Percentiles rank a stretch among this genome's conserved stretches.
These are phyloP conservation scores for Leptographium lundbergii DNA, from an alignment of 2,329 filamentous ascomycete genomes.

Conservation along the genomic window DNA sequence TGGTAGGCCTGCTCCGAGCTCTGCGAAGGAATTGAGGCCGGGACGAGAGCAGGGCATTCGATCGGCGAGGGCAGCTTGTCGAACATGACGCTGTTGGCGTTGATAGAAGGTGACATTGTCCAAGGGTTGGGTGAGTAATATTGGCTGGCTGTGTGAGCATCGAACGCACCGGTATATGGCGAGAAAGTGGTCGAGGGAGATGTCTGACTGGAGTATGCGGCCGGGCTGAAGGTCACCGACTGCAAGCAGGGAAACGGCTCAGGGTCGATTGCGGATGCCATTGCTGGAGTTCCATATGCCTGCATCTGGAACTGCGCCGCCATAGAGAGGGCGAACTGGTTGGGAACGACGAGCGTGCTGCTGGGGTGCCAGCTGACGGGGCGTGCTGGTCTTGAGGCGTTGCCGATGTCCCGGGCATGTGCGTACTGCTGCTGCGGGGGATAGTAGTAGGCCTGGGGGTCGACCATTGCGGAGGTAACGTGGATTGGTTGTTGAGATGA, in stretches of 20 bases:
- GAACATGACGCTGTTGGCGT: slow-evolving; percentile 8
- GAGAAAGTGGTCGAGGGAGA: slow-evolving; percentile 44
- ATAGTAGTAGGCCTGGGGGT: background rate
- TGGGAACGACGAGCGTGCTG: slow-evolving; percentile 33
- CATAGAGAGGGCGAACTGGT: slow-evolving; percentile 1
- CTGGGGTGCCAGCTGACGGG: slow-evolving; percentile 65
- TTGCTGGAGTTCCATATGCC: background rate
- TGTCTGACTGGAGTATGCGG: slow-evolving; percentile 43
- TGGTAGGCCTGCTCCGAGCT: background rate
- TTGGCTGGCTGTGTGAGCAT: slow-evolving; percentile 18
- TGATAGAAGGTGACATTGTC: slow-evolving; percentile 16
- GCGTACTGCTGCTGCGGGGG: slow-evolving; percentile 12
- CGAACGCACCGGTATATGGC: slow-evolving; percentile 27
- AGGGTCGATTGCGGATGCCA: background rate
- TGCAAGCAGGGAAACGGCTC: slow-evolving; percentile 28
- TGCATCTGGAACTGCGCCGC: background rate
- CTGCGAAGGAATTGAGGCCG: background rate
- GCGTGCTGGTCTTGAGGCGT: slow-evolving; percentile 25
- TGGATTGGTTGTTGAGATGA: background rate
- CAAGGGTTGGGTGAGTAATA: slow-evolving; percentile 28
- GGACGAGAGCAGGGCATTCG: slow-evolving; percentile 11
- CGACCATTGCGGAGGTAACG: background rate
- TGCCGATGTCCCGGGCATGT: slow-evolving; percentile 1
- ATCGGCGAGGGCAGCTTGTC: slow-evolving; percentile 11
- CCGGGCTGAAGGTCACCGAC: slow-evolving; percentile 38